phyloP scores from a whole-genome alignment of 495 filamentous ascomycete genomes.

The Podospora appendiculata region DNA sequence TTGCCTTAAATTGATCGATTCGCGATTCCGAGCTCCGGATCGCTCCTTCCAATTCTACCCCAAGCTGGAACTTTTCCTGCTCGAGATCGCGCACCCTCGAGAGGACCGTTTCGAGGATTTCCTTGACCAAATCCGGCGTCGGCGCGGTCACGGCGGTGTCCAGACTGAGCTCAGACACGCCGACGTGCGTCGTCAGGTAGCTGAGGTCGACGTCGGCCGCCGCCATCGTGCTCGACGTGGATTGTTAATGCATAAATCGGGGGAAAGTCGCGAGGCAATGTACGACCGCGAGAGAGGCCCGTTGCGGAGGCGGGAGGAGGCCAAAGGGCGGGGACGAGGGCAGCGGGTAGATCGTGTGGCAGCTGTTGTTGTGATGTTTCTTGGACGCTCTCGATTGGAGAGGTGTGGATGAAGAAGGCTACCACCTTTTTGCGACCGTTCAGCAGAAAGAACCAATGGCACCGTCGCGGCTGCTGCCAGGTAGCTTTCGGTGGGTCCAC shows the following conservation, averaged over 20 bases:
- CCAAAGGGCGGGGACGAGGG: too few relatives aligned
- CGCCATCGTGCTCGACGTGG: conserved; percentile 52
- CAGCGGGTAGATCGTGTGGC: background rate
- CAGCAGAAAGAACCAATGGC: too few relatives aligned
- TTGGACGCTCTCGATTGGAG: background rate
- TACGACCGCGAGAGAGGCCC: background rate
- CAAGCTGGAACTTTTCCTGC: conserved; percentile 74
- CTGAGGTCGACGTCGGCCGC: conserved; percentile 63
- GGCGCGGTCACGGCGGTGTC: conserved; percentile 59
- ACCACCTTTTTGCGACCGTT: too few relatives aligned
- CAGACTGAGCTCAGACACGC: conserved; percentile 61
- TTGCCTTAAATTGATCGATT: conserved; percentile 67
- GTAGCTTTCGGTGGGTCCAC: too few relatives aligned
- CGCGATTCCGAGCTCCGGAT: conserved; percentile 74
- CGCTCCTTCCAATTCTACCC: conserved; percentile 89
- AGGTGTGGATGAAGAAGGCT: too few relatives aligned
- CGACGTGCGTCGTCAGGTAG: conserved; percentile 68
- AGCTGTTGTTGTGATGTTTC: background rate
- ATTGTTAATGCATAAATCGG: conserved; percentile 10
- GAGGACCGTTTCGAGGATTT: conserved; percentile 59
- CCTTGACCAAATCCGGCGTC: conserved; percentile 66
- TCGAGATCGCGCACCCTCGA: conserved; percentile 75
- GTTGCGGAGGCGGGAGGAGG: background rate
- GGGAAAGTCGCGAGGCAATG: background rate
- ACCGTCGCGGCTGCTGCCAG: too few relatives aligned